These are phyloP conservation scores for Aspergillus fischeri DNA, from an alignment of 2,329 filamentous ascomycete species.

Conservation along the genomic window DNA sequence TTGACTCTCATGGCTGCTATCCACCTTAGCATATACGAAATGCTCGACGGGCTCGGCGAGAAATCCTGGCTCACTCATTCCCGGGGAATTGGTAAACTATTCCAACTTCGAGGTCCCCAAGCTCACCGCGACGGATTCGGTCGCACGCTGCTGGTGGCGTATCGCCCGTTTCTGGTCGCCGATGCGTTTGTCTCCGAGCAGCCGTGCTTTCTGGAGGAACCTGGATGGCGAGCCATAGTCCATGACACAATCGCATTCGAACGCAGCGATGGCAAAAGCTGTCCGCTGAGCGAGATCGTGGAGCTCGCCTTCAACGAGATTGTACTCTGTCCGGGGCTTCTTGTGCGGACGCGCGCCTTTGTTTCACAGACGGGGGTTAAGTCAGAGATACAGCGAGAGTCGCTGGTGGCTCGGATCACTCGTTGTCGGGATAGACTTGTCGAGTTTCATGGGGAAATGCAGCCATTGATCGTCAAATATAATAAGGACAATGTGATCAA, in stretches of 20 bases:
- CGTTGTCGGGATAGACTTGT: constrained; percentile 7
- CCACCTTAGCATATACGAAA: constrained; percentile 16
- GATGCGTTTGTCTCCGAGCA: constrained; percentile 15
- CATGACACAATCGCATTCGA: constrained; percentile 7
- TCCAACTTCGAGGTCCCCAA: constrained; percentile 13
- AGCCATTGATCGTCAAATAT: neutral
- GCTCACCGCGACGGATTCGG: constrained; percentile 13
- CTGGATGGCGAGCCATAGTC: constrained; percentile 14
- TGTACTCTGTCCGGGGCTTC: constrained; percentile 15
- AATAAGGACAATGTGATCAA: neutral
- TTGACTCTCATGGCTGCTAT: constrained; percentile 16
- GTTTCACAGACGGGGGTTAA: neutral
- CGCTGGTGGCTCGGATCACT: constrained; percentile 8
- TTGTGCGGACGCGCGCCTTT: constrained; percentile 10
- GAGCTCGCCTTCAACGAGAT: constrained; percentile 19
- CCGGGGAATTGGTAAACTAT: constrained; percentile 12
- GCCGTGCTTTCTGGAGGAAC: constrained; percentile 16
- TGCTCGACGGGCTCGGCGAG: constrained; percentile 12
- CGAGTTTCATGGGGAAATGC: constrained; percentile 7
- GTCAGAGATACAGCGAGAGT: neutral
- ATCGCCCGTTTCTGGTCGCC: constrained; percentile 17
- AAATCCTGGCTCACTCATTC: constrained; percentile 20
- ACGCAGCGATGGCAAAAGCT: constrained; percentile 8
- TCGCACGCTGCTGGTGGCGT: constrained; percentile 16
- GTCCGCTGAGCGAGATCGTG: constrained; percentile 11